Conservation (phyloP, 352 stramenopile species). For the Phytopythium helicoides region DNA sequence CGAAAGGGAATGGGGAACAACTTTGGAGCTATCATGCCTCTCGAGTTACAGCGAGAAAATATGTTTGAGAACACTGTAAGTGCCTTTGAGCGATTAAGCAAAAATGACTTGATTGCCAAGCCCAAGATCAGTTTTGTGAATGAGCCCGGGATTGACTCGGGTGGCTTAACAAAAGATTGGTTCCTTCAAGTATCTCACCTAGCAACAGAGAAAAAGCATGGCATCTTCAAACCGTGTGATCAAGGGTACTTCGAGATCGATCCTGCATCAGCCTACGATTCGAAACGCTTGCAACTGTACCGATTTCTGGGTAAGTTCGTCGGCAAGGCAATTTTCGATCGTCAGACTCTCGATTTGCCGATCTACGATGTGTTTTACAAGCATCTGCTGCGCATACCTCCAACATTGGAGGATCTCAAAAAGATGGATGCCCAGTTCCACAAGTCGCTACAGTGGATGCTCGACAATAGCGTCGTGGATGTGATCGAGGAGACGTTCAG, state of each 20-base stretch:
- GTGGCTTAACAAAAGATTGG: conserved; percentile 89
- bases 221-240: conserved; percentile 59
- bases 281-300: conserved; percentile 43
- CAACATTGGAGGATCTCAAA: conserved; percentile 55
- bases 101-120: conserved; percentile 58
- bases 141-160: conserved; percentile 86
- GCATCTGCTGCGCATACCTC: conserved; percentile 46
- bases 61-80: conserved; percentile 72
- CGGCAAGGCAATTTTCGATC: conserved; percentile 85
- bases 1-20: conserved; percentile 33
- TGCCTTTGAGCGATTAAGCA: conserved; percentile 44
- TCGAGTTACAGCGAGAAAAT: conserved; percentile 48
- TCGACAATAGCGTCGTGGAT: conserved; percentile 75
- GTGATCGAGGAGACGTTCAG: conserved; percentile 87
- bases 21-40: conserved; percentile 32
- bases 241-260: conserved; percentile 51
- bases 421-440: conserved; percentile 79
- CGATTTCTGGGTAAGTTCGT: conserved; percentile 77
- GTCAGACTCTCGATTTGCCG: conserved; percentile 77
- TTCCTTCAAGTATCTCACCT: conserved; percentile 75
- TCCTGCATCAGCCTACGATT: conserved; percentile 21
- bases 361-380: conserved; percentile 78
- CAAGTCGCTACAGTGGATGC: conserved; percentile 84
- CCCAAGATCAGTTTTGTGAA: conserved; percentile 80
- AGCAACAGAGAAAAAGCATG: conserved; percentile 23